phyloP scores from a whole-genome alignment of 768 basidiomycete genomes.

The Lanmaoa pseudosensibilis region DNA sequence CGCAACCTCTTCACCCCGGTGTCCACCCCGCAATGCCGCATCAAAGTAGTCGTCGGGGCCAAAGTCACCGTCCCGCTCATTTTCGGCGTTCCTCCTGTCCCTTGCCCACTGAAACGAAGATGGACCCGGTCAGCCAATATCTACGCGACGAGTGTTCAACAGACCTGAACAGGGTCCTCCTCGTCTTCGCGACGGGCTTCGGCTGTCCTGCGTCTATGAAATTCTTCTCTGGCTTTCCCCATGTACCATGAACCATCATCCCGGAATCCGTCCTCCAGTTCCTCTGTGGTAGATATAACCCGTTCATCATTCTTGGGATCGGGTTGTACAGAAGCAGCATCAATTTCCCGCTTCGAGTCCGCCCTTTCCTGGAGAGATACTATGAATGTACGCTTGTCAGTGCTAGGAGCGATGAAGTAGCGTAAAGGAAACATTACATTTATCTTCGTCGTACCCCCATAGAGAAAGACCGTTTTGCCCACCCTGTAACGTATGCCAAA shows the following conservation, averaged over 20 bases:
- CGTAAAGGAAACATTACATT: constrained; percentile 15
- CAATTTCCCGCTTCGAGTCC: constrained; percentile 26
- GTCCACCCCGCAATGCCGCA: constrained; percentile 55
- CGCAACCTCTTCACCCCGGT: constrained; percentile 59
- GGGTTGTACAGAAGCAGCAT: constrained; percentile 12
- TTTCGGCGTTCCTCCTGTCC: constrained; percentile 68
- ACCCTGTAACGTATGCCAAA: constrained; percentile 80
- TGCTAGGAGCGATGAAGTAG: not conserved
- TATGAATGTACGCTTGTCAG: constrained; percentile 12
- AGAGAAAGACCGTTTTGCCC: constrained; percentile 66
- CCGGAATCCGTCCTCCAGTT: constrained; percentile 29
- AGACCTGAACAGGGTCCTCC: constrained; percentile 72
- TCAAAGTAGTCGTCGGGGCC: constrained; percentile 86
- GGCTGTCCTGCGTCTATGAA: constrained; percentile 53
- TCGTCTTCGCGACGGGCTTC: constrained; percentile 49
- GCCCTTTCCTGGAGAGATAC: constrained; percentile 27
- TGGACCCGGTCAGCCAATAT: constrained; percentile 4
- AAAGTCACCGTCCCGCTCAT: constrained; percentile 71
- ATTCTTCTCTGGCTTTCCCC: constrained; percentile 80
- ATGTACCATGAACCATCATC: constrained; percentile 77
- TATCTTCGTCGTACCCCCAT: constrained; percentile 60
- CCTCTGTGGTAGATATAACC: constrained; percentile 20
- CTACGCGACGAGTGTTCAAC: constrained; percentile 16
- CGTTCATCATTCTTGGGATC: constrained; percentile 4
- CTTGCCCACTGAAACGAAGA: constrained; percentile 64